A percentile compares a stretch with the other conserved stretches of the same genome.
These are phyloP conservation scores for Pythium dissimile DNA, from an alignment of 352 stramenopile genomes.

Conservation along the genomic window DNA sequence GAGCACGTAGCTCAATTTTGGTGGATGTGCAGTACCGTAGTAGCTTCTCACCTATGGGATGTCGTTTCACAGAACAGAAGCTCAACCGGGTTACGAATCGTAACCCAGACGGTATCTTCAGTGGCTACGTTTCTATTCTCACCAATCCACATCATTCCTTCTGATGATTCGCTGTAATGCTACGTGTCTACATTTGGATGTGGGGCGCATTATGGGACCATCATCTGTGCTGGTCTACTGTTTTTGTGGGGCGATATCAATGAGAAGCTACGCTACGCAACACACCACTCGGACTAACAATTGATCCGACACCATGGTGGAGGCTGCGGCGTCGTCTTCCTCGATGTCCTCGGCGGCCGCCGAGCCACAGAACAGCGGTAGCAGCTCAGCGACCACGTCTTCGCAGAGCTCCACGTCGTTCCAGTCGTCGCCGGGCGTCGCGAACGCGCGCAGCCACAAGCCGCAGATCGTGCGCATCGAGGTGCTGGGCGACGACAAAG, in stretches of 20 bases:
- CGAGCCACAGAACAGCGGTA: not conserved
- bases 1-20: no score
- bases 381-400: not conserved
- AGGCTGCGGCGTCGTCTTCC: conserved; percentile 6
- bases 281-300: not conserved
- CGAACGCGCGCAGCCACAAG: conserved; percentile 41
- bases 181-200: no score
- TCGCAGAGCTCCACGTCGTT: not conserved
- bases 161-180: no score
- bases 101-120: no score
- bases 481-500: conserved; percentile 87
- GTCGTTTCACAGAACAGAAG: no score
- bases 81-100: no score
- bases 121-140: no score
- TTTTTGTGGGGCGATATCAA: no score
- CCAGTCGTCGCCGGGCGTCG: conserved; percentile 16
- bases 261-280: not conserved
- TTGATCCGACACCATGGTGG: conserved; percentile 1
- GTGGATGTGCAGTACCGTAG: no score
- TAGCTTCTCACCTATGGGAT: no score
- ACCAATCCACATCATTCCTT: no score
- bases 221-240: no score
- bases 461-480: conserved; percentile 85
- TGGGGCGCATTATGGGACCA: conserved; percentile 3
- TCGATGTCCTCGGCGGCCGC: not conserved